These are phyloP conservation scores for Steccherinum ochraceum DNA, from an alignment of 768 basidiomycete genomes.

Conservation along the genomic window DNA sequence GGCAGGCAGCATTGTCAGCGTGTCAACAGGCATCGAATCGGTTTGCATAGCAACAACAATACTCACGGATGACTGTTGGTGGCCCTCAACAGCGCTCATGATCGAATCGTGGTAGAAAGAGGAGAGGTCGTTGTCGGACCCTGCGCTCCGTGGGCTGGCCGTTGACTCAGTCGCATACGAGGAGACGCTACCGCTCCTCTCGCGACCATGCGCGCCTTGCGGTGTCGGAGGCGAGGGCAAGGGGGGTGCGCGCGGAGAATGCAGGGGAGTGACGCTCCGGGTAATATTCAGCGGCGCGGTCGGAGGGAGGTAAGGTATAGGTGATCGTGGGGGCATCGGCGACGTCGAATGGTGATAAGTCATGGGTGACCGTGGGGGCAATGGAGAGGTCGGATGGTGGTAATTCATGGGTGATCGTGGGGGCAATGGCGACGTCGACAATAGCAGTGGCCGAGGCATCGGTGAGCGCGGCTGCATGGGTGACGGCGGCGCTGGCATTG, in stretches of 20 bases:
- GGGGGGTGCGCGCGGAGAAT: not conserved
- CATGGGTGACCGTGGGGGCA: no score
- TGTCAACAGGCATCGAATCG: not conserved
- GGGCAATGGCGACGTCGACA: no score
- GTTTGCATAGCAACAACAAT: not conserved
- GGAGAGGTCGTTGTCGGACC: not conserved
- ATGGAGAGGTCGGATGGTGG: no score
- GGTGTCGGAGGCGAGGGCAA: not conserved
- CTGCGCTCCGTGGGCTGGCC: no score
- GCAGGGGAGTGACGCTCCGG: not conserved
- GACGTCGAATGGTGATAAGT: no score
- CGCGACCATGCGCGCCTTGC: not conserved
- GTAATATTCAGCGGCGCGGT: not conserved
- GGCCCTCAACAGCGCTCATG: not conserved
- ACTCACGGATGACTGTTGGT: not conserved
- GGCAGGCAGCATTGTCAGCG: no score
- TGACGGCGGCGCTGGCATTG: no score
- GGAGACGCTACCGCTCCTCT: not conserved
- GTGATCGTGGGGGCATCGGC: not conserved
- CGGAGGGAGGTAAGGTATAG: not conserved
- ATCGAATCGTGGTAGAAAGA: not conserved
- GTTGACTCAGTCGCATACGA: not conserved
- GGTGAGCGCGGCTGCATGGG: no score
- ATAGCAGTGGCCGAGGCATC: no score
- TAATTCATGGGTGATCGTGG: no score